A percentile compares a stretch with the other conserved stretches of the same genome.
Conservation (phyloP, 148 eudicot species). For the Spergularia marina region DNA sequence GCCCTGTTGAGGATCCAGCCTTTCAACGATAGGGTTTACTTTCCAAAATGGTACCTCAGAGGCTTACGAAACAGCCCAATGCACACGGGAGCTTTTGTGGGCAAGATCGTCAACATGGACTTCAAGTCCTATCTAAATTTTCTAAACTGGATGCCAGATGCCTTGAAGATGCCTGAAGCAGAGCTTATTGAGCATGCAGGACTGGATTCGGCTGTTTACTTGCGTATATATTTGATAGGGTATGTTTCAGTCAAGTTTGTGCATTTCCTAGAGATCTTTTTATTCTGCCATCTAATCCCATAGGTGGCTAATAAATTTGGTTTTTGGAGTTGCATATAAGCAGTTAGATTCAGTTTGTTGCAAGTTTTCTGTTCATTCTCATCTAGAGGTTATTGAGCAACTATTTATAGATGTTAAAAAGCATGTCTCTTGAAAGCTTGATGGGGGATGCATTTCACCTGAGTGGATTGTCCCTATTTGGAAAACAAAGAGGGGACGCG, state of each 20-base stretch:
- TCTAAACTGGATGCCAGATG: slow-evolving; percentile 95
- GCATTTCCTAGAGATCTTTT: neutral
- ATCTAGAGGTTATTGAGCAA: neutral
- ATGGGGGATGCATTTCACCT: neutral
- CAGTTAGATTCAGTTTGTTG: neutral
- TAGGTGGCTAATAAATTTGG: slow-evolving; percentile 1
- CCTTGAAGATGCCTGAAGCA: slow-evolving; percentile 84
- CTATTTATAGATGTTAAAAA: neutral
- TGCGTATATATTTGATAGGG: slow-evolving; percentile 92
- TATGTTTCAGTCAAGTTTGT: slow-evolving; percentile 31
- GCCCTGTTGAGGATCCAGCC: slow-evolving; percentile 91
- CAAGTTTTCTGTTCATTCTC: neutral
- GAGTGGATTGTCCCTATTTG: too few species aligned
- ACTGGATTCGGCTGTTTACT: slow-evolving; percentile 87
- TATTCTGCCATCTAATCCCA: slow-evolving; percentile 3
- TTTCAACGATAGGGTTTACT: slow-evolving; percentile 93
- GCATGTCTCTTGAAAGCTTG: neutral
- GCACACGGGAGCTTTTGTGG: slow-evolving; percentile 54
- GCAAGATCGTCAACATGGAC: slow-evolving; percentile 80
- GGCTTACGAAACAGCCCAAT: slow-evolving; percentile 83
- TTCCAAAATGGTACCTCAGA: slow-evolving; percentile 97
- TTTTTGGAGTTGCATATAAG: neutral
- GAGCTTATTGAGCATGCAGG: slow-evolving; percentile 98
- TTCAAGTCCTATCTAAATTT: slow-evolving; percentile 72
- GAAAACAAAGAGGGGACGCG: too few species aligned